phyloP scores from a whole-genome alignment of 345 rosid genomes.

The Ricinus communis region DNA sequence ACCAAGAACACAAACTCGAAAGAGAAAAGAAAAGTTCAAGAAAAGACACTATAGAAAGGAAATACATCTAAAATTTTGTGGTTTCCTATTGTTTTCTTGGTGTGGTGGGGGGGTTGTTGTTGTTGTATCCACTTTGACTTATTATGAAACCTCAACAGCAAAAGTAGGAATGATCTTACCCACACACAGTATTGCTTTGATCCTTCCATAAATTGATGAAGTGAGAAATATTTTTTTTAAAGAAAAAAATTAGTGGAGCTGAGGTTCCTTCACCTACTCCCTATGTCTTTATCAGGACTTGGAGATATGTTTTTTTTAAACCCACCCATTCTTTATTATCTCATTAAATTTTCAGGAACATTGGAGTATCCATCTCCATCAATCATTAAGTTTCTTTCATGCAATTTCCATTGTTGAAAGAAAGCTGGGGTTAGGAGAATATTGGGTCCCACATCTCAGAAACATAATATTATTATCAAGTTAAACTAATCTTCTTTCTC shows the following conservation, averaged over 20 bases:
- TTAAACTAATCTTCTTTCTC: no score
- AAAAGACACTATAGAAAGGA: no score
- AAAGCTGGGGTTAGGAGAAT: neutral
- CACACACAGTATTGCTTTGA: neutral
- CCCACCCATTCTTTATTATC: neutral
- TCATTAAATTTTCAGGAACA: no score
- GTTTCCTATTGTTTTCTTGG: neutral
- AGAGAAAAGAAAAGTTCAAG: no score
- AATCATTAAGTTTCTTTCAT: neutral
- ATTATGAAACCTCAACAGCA: neutral
- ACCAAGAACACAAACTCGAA: neutral
- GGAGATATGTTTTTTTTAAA: neutral
- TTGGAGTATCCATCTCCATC: neutral
- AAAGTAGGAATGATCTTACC: neutral
- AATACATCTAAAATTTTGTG: neutral
- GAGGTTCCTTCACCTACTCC: conserved; percentile 35
- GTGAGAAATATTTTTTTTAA: no score
- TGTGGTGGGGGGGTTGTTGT: conserved; percentile 7
- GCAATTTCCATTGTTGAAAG: neutral
- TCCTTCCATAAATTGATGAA: no score
- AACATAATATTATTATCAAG: no score
- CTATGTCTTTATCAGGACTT: conserved; percentile 15
- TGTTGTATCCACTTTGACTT: conserved; percentile 18
- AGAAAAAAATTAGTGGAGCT: neutral
- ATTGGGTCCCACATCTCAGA: neutral